Evolutionary conservation across 1,139 yeast species (phyloP), one percentile per base, ranked within the genome.

Genomic region (Magnusiomyces suaveolens): DNA sequence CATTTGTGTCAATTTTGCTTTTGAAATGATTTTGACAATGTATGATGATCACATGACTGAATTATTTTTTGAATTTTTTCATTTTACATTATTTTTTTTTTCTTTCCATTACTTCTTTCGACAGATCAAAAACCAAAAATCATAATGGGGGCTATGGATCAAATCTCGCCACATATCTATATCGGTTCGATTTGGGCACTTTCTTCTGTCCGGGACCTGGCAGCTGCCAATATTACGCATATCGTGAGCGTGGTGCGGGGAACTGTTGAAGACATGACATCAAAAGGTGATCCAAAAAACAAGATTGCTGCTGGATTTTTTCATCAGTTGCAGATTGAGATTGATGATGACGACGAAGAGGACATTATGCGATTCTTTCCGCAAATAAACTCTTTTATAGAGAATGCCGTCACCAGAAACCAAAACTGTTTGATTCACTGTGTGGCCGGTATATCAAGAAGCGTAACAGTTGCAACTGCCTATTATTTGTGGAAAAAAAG

Each of bases 381-480:
- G 16, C 76, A 77, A 49, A 74, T 86, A 1, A 84, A 84, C 62
- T 70, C 69, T 14, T 88, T 87, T 66, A 85, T 92, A 8, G 84
- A 84, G 49, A 63, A 68, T 1, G 89, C 90, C 0, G 71, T 87
- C 44, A 77, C 53, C 18, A 48, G 50, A 1, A 62, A 63, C 43
- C 12, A 56, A 43, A 56, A 66, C 4, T 66, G 71, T 4, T 63
- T 73, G 20, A 72, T 74, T 20, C 76, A 72, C 57, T 74, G 71
- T 59, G 87, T 89, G 55, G 96, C 96, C 33, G 98, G 98, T 1
- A 79, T 82, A 29, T 87, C 96, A 1, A 73, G 98, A 60, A 84
- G 96, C 0, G 87, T 81, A 0, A 72, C 95, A 0, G 73, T 88
- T 36, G 73, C 82, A 16, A 75, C 83, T 46, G 95, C 95, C 1